Conservation (phyloP, 352 stramenopile species). For the Phytopythium cucurbitacearum region DNA sequence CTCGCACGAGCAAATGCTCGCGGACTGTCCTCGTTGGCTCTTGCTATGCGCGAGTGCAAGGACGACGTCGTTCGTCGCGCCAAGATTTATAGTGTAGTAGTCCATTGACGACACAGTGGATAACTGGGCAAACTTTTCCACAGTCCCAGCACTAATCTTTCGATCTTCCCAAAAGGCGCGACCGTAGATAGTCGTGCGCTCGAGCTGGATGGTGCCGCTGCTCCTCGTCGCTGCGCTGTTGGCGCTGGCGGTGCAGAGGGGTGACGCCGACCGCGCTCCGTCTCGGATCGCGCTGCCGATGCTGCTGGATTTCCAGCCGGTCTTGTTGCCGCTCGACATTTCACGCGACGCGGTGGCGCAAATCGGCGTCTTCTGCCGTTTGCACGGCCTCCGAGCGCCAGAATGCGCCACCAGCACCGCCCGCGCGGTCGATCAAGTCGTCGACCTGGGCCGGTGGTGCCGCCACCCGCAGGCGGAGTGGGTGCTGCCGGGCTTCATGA, state of each 20-base stretch:
- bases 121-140: too few relatives aligned
- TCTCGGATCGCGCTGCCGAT: slow-evolving; percentile 29
- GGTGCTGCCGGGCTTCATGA: slow-evolving; percentile 26
- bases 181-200: too few relatives aligned
- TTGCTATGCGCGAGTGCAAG: too few relatives aligned
- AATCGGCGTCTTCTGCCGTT: slow-evolving; percentile 33
- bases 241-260: background rate
- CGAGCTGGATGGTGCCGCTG: too few relatives aligned
- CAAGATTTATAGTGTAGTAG: too few relatives aligned
- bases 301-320: slow-evolving; percentile 50
- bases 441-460: slow-evolving; percentile 26
- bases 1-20: too few relatives aligned
- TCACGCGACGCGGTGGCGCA: slow-evolving; percentile 16
- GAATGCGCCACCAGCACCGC: slow-evolving; percentile 19
- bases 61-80: too few relatives aligned
- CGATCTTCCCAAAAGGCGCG: too few relatives aligned
- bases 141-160: too few relatives aligned
- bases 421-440: slow-evolving; percentile 19
- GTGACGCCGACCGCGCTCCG: slow-evolving; percentile 9
- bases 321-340: slow-evolving; percentile 32
- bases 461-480: slow-evolving; percentile 4
- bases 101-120: too few relatives aligned
- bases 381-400: slow-evolving; percentile 19
- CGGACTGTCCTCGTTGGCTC: too few relatives aligned
- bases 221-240: background rate